Evolutionary conservation across 768 basidiomycete genomes (phyloP), one percentile per base, ranked within the genome.

Genomic region (Lactarius tabidus): DNA sequence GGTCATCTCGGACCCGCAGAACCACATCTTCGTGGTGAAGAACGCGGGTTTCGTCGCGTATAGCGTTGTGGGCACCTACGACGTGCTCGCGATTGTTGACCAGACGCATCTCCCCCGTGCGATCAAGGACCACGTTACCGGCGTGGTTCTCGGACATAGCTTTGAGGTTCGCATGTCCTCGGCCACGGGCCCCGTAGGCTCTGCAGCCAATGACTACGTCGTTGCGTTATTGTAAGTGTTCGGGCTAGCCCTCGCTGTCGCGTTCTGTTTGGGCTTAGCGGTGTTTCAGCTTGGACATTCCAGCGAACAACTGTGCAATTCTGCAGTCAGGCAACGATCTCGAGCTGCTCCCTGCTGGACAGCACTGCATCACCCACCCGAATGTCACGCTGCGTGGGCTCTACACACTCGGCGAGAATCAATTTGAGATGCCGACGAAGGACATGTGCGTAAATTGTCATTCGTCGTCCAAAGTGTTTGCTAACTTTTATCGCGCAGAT

Each of bases 271-370:
- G 18, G 41, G 20, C 41, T 41, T 41, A 20, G 41, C 20, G 41
- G 41, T 41, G 41, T 12, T 39, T 18, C 64, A 91, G 88, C 78
- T 75, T 92, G 73, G 87, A 91, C 69, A 90, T 92, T 56, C 91
- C 91, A 8, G 91, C 91, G 31, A 92, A 85, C 71, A 93, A 93
- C 73, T 93, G 91, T 71, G 92, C 90, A 41, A 89, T 93, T 64
- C 79, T 93, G 56, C 92, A 93, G 74, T 81, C 84, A 18, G 90
- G 89, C 18, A 89, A 93, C 69, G 89, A 92, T 54, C 80, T 93
- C 31, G 85, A 90, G 70, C 79, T 91, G 5, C 81, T 93, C 28
- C 82, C 86, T 56, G 91, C 91, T 45, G 91, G 91, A 1, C 91
- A 93, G 72, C 90, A 90, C 59, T 90, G 86, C 67, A 88, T 93